Evolutionary conservation across 208 protist genomes (phyloP).

Genomic region (Wallacemonas collosoma): DNA sequence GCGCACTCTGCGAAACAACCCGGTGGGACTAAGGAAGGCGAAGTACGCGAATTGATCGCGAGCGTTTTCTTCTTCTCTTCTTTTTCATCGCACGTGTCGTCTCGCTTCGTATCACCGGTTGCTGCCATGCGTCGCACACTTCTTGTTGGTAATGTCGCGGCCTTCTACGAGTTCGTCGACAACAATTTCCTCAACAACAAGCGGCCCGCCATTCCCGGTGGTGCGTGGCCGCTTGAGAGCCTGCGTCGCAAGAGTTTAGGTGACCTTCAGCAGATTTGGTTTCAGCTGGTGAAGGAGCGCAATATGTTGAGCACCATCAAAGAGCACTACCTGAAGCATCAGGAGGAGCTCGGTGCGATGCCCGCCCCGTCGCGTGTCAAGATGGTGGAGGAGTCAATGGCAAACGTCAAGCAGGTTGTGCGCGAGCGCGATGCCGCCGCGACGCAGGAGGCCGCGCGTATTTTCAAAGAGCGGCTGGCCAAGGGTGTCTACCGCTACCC

Average conservation of each 20-base stretch:
- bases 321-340: conserved; percentile 88
- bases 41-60: no score
- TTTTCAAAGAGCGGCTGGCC: conserved; percentile 73
- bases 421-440: conserved; percentile 83
- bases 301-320: conserved; percentile 89
- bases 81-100: conserved; percentile 6
- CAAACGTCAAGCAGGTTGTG: conserved; percentile 78
- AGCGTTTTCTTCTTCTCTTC: conserved; percentile 10
- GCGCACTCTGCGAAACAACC: no score
- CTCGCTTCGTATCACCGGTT: background rate
- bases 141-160: conserved; percentile 45
- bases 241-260: conserved; percentile 88
- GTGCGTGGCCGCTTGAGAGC: conserved; percentile 81
- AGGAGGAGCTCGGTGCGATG: conserved; percentile 91
- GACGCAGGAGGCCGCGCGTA: conserved; percentile 51
- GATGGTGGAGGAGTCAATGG: conserved; percentile 86
- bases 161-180: conserved; percentile 92
- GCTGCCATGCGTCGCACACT: conserved; percentile 33
- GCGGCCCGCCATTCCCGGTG: conserved; percentile 81
- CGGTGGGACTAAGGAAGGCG: no score
- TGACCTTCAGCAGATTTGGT: conserved; percentile 94
- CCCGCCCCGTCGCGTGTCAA: conserved; percentile 84
- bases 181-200: conserved; percentile 90
- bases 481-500: conserved; percentile 85
- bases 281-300: conserved; percentile 89